Conservation (phyloP, 768 basidiomycete species). For the Agaricus sinodeliciosus region DNA sequence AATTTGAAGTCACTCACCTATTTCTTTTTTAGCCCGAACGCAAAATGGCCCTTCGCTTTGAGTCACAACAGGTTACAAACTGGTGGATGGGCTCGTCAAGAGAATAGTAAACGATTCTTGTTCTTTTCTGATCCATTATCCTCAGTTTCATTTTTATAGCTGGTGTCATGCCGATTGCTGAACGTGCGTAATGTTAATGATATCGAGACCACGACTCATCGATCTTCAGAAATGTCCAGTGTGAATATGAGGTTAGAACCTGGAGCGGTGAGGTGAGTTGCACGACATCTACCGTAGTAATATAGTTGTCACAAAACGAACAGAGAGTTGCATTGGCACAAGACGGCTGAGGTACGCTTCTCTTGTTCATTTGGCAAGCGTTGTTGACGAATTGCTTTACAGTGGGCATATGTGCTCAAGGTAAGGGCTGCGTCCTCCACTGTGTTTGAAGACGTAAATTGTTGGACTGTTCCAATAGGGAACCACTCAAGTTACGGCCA, state of each 20-base stretch:
- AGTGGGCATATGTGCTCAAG: slow-evolving; percentile 50
- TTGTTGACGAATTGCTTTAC: neutral
- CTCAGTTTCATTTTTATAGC: slow-evolving; percentile 21
- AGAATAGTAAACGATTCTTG: slow-evolving; percentile 32
- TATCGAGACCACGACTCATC: neutral
- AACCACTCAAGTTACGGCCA: slow-evolving; percentile 38
- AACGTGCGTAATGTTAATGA: slow-evolving; percentile 22
- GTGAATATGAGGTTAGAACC: slow-evolving; percentile 48
- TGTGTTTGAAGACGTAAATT: neutral
- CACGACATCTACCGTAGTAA: too few relatives aligned
- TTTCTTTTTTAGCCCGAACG: slow-evolving; percentile 29
- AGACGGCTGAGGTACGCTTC: slow-evolving; percentile 32
- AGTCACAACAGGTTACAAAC: slow-evolving; percentile 51
- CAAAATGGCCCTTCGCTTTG: slow-evolving; percentile 52
- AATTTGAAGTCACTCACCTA: neutral
- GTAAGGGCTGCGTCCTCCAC: slow-evolving; percentile 12
- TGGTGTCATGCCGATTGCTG: slow-evolving; percentile 43
- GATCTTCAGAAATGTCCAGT: slow-evolving; percentile 28
- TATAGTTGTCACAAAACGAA: neutral
- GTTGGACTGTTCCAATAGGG: slow-evolving; percentile 31
- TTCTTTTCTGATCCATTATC: neutral
- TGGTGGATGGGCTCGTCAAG: slow-evolving; percentile 55
- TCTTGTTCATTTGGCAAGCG: neutral
- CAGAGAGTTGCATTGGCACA: slow-evolving; percentile 52
- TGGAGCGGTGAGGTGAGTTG: slow-evolving; percentile 37